Evolutionary conservation across 2,329 filamentous ascomycete genomes (phyloP).

Genomic region (Catunica adiposa): DNA sequence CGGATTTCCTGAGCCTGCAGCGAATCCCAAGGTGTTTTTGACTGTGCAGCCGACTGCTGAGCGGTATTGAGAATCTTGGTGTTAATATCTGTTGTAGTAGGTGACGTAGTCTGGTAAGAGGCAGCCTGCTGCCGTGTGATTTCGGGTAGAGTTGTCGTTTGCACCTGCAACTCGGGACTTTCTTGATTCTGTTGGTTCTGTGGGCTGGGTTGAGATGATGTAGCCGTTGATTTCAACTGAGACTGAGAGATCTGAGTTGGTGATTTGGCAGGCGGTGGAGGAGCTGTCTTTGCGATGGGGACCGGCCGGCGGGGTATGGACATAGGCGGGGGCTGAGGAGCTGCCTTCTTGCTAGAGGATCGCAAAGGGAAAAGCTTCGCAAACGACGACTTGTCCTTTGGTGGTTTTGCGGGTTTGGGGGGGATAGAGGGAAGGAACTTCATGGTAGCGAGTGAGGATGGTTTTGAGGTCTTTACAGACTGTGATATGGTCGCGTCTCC

Average conservation of each 20-base stretch:
- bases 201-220: neutral
- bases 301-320: slow-evolving; percentile 25
- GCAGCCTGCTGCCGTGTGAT: neutral
- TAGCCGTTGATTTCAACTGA: neutral
- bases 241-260: neutral
- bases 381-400: slow-evolving; percentile 15
- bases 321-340: slow-evolving; percentile 18
- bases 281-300: slow-evolving; percentile 9
- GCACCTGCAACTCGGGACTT: neutral
- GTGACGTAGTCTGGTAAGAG: neutral
- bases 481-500: slow-evolving; percentile 3
- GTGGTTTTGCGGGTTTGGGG: slow-evolving; percentile 14
- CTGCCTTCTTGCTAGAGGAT: slow-evolving; percentile 12
- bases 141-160: neutral
- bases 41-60: too few relatives aligned
- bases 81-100: neutral
- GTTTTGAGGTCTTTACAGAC: slow-evolving; percentile 4
- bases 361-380: slow-evolving; percentile 18
- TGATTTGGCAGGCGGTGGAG: neutral
- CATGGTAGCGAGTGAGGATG: slow-evolving; percentile 15
- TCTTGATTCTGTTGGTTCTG: neutral
- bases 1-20: too few relatives aligned
- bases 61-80: too few relatives aligned
- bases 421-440: slow-evolving; percentile 11
- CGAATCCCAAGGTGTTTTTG: too few relatives aligned